A percentile compares a stretch with the other conserved stretches of the same genome.
These are phyloP conservation scores for Elsinoe perseae DNA, from an alignment of 2,329 filamentous ascomycete species.

Conservation along the genomic window DNA sequence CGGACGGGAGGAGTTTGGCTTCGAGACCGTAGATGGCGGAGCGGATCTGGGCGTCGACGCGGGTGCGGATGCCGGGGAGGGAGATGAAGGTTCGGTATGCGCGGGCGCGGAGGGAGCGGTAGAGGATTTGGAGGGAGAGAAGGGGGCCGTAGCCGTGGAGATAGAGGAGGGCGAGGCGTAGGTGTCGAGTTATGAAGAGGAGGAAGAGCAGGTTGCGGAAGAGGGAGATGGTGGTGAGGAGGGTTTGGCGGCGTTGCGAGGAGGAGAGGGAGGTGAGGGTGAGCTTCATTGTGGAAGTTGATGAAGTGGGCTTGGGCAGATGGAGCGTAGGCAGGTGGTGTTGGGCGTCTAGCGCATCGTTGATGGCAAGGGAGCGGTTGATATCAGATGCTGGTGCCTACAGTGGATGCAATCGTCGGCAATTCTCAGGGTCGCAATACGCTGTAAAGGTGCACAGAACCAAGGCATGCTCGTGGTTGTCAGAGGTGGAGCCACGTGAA, in stretches of 20 bases:
- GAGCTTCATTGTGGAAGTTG: slow-evolving; percentile 3
- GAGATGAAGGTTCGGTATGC: slow-evolving; percentile 80
- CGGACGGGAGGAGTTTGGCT: slow-evolving; percentile 69
- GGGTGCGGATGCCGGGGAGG: slow-evolving; percentile 74
- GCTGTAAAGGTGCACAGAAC: background rate
- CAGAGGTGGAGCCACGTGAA: background rate
- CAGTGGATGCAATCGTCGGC: background rate
- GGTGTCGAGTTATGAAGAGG: slow-evolving; percentile 77
- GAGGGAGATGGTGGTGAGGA: slow-evolving; percentile 13
- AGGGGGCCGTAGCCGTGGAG: slow-evolving; percentile 81
- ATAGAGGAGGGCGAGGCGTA: slow-evolving; percentile 71
- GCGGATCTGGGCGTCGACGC: slow-evolving; percentile 76
- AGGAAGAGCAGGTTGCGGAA: slow-evolving; percentile 82
- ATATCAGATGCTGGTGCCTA: background rate
- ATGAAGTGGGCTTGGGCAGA: background rate
- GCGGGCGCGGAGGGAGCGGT: slow-evolving; percentile 61
- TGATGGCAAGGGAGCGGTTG: too few species aligned
- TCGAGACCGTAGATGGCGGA: slow-evolving; percentile 75
- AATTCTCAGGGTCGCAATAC: background rate
- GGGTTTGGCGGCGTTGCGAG: background rate
- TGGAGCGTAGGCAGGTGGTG: background rate
- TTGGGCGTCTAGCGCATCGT: background rate
- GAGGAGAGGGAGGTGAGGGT: background rate
- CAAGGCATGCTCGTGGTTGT: background rate
- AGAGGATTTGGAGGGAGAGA: slow-evolving; percentile 68